A percentile compares a stretch with the other conserved stretches of the same genome.
These are phyloP conservation scores for Eragrostis nindensis DNA, from an alignment of 176 grass and related monocot genomes.

Conservation along the genomic window DNA sequence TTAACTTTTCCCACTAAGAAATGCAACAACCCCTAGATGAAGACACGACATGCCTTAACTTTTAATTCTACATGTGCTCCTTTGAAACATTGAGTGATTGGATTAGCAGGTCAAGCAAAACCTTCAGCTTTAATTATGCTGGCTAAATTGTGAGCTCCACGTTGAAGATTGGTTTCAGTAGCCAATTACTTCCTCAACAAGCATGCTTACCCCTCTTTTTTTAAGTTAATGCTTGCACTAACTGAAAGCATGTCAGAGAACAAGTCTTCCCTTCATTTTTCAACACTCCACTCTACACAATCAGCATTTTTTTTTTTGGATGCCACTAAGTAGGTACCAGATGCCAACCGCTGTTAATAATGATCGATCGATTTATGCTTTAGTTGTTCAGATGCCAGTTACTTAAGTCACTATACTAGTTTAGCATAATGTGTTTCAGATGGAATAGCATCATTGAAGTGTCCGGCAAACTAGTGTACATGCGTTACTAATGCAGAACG, in stretches of 20 bases:
- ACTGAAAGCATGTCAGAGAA: background rate
- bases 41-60: background rate
- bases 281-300: conserved; percentile 5
- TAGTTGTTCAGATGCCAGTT: background rate
- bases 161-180: conserved; percentile 33
- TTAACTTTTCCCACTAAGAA: conserved; percentile 23
- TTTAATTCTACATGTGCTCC: background rate
- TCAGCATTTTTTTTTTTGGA: background rate
- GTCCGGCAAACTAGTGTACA: background rate
- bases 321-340: conserved; percentile 6
- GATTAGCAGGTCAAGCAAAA: conserved; percentile 37
- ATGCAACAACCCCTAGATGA: conserved; percentile 14
- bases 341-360: background rate
- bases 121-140: conserved; percentile 23
- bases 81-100: background rate
- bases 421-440: background rate
- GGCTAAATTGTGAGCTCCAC: conserved; percentile 6
- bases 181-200: conserved; percentile 49
- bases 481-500: too few species aligned
- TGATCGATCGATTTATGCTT: background rate
- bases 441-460: background rate
- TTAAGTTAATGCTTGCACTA: conserved; percentile 29
- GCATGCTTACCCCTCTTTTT: conserved; percentile 40
- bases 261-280: conserved; percentile 22
- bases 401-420: background rate